These are phyloP conservation scores for Phaeomoniella chlamydospora DNA, from an alignment of 2,329 filamentous ascomycete genomes.

Conservation along the genomic window DNA sequence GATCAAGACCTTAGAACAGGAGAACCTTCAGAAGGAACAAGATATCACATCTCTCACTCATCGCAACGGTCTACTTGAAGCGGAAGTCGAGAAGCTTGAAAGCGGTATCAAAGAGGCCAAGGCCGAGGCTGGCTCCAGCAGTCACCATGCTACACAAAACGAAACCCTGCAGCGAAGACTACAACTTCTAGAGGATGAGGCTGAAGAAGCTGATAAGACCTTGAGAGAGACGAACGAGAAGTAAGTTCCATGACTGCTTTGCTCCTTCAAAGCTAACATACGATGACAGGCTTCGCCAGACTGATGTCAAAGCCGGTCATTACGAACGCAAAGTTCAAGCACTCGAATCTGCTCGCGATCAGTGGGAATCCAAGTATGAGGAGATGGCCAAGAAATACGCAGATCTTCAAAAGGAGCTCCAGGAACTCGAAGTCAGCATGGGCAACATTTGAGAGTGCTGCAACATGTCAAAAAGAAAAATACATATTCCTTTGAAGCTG, in stretches of 20 bases:
- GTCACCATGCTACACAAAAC: slow-evolving; percentile 74
- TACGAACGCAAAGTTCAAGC: slow-evolving; percentile 99
- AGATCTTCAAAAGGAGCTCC: slow-evolving; percentile 72
- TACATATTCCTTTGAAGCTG: too few species aligned
- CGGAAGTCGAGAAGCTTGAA: slow-evolving; percentile 88
- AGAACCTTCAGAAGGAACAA: slow-evolving; percentile 93
- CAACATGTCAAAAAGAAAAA: too few species aligned
- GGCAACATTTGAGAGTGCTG: slow-evolving; percentile 62
- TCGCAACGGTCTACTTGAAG: slow-evolving; percentile 85
- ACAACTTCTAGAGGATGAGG: slow-evolving; percentile 94
- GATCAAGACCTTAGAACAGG: slow-evolving; percentile 84
- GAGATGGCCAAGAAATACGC: slow-evolving; percentile 88
- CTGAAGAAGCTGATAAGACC: slow-evolving; percentile 90
- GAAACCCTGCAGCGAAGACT: slow-evolving; percentile 84
- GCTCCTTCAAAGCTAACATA: slow-evolving; percentile 9
- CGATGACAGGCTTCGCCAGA: slow-evolving; percentile 72
- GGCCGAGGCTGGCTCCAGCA: slow-evolving; percentile 67
- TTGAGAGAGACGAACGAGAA: slow-evolving; percentile 97
- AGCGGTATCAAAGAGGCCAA: slow-evolving; percentile 71
- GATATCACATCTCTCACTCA: slow-evolving; percentile 93
- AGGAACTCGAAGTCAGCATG: slow-evolving; percentile 82
- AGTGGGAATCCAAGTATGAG: slow-evolving; percentile 97
- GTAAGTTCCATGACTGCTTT: slow-evolving; percentile 42
- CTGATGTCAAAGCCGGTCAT: slow-evolving; percentile 97
- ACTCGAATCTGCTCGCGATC: slow-evolving; percentile 77